Evolutionary conservation across 129 eudicot genomes (phyloP).

Genomic region (Helianthus annuus): HanXRQr2.0-SUNRISE NC_035447.2:174733209-174733708

Average conservation of each 20-base stretch:
- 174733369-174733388: constrained; percentile 38
- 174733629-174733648: neutral
- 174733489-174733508: constrained; percentile 54
- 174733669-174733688: constrained; percentile 79
- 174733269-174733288: constrained; percentile 39
- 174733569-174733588: constrained; percentile 26
- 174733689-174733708: constrained; percentile 70
- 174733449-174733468: constrained; percentile 10
- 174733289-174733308: constrained; percentile 50
- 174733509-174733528: constrained; percentile 55
- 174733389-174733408: constrained; percentile 6
- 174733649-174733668: constrained; percentile 66
- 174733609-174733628: neutral
- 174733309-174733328: constrained; percentile 59
- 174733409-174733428: neutral
- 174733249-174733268: constrained; percentile 42
- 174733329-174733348: constrained; percentile 38
- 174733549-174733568: constrained; percentile 57
- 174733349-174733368: constrained; percentile 39
- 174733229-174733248: constrained; percentile 35
- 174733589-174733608: neutral
- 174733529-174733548: constrained; percentile 61
- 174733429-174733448: neutral
- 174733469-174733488: constrained; percentile 20
- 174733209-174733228: neutral